A percentile compares a stretch with the other conserved stretches of the same genome.
These are phyloP conservation scores for Colletotrichum sp. DNA, from an alignment of 2,329 filamentous ascomycete genomes.

Conservation along the genomic window DNA sequence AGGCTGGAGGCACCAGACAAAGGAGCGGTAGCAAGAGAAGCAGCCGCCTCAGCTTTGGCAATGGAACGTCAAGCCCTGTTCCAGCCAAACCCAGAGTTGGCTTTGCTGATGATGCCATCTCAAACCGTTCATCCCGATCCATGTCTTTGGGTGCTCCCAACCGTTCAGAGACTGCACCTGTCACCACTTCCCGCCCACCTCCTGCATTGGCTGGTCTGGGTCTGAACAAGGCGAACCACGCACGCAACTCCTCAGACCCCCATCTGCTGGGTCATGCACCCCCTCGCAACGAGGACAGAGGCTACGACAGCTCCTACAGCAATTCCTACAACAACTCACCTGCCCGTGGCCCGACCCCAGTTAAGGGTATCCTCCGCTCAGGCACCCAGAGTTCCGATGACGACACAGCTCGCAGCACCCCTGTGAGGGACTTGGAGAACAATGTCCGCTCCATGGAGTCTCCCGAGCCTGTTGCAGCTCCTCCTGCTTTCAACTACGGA, in stretches of 20 bases:
- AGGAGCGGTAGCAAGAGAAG: slow-evolving; percentile 64
- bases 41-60: slow-evolving; percentile 60
- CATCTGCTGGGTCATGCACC: slow-evolving; percentile 30
- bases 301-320: slow-evolving; percentile 28
- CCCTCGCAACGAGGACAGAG: slow-evolving; percentile 26
- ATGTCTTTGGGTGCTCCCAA: slow-evolving; percentile 46
- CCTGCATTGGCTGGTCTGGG: slow-evolving; percentile 34
- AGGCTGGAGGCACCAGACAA: slow-evolving; percentile 39
- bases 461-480: slow-evolving; percentile 77
- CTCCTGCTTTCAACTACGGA: slow-evolving; percentile 80
- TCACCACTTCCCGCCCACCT: slow-evolving; percentile 39
- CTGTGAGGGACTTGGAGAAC: slow-evolving; percentile 56
- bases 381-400: slow-evolving; percentile 58
- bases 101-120: slow-evolving; percentile 59
- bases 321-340: slow-evolving; percentile 36
- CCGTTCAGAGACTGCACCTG: slow-evolving; percentile 57
- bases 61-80: slow-evolving; percentile 29
- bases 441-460: slow-evolving; percentile 60
- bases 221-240: slow-evolving; percentile 37
- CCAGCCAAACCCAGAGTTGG: slow-evolving; percentile 53
- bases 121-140: slow-evolving; percentile 58
- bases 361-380: slow-evolving; percentile 37
- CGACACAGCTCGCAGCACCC: slow-evolving; percentile 39
- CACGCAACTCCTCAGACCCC: slow-evolving; percentile 54
- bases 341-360: slow-evolving; percentile 38